Evolutionary conservation across 2,329 filamentous ascomycete genomes (phyloP).

Genomic region (Hypocrella siamensis): DNA sequence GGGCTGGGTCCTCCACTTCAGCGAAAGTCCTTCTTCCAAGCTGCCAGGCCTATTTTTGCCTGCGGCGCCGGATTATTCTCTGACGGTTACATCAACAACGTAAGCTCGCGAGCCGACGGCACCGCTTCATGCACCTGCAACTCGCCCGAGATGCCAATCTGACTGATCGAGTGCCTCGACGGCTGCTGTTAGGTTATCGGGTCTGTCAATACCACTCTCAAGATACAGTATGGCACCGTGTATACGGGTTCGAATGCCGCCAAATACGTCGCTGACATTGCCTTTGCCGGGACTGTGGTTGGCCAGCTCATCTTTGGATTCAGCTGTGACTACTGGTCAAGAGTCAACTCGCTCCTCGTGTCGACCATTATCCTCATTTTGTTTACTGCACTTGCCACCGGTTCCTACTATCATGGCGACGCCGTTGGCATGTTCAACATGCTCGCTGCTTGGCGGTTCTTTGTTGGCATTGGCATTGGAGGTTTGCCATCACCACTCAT

Average conservation of each 20-base stretch:
- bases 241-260: conserved; percentile 56
- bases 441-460: conserved; percentile 71
- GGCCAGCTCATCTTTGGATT: conserved; percentile 72
- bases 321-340: conserved; percentile 68
- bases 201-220: conserved; percentile 65
- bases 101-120: conserved; percentile 31
- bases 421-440: conserved; percentile 56
- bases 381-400: conserved; percentile 67
- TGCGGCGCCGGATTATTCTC: conserved; percentile 84
- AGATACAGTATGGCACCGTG: conserved; percentile 48
- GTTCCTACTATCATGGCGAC: conserved; percentile 60
- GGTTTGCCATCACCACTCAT: conserved; percentile 18
- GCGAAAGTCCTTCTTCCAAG: conserved; percentile 9
- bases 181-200: conserved; percentile 53
- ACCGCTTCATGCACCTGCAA: background rate
- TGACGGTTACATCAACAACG: conserved; percentile 83
- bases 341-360: conserved; percentile 67
- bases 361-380: conserved; percentile 74
- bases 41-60: conserved; percentile 54
- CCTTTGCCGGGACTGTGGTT: conserved; percentile 74
- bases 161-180: background rate
- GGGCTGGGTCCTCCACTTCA: no score
- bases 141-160: background rate
- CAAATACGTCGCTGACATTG: conserved; percentile 64
- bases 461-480: conserved; percentile 66